phyloP scores from a whole-genome alignment of 176 grass and related monocot species.

The Carex kokanica region DNA sequence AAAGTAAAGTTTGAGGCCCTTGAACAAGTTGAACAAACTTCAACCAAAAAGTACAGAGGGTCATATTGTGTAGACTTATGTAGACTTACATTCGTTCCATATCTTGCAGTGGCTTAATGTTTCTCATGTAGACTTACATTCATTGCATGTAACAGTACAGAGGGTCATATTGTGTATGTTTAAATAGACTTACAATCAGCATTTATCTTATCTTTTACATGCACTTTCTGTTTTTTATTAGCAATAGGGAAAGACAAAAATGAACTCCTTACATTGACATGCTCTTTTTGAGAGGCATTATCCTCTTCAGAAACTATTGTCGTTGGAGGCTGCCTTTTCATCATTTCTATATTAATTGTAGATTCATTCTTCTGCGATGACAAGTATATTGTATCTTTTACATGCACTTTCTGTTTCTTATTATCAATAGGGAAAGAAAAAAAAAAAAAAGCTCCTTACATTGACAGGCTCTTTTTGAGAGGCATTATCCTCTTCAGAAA shows the following conservation, averaged over 20 bases:
- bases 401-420: slow-evolving; percentile 1
- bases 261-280: neutral
- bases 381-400: neutral
- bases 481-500: slow-evolving; percentile 4
- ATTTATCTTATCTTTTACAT: slow-evolving; percentile 4
- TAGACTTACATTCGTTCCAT: too few relatives aligned
- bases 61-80: too few relatives aligned
- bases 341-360: neutral
- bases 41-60: neutral
- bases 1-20: neutral
- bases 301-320: neutral
- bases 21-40: neutral
- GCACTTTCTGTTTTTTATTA: neutral
- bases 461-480: neutral
- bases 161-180: neutral
- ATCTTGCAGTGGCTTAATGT: neutral
- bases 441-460: neutral
- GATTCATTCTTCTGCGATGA: slow-evolving; percentile 34
- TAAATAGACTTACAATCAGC: neutral
- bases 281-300: slow-evolving; percentile 7
- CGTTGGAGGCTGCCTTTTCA: neutral
- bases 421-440: neutral
- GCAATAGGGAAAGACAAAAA: neutral
- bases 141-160: neutral
- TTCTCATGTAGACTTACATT: neutral